Evolutionary conservation across 257 asterid species (phyloP).

Genomic region (Primulina huaijiensis): DNA sequence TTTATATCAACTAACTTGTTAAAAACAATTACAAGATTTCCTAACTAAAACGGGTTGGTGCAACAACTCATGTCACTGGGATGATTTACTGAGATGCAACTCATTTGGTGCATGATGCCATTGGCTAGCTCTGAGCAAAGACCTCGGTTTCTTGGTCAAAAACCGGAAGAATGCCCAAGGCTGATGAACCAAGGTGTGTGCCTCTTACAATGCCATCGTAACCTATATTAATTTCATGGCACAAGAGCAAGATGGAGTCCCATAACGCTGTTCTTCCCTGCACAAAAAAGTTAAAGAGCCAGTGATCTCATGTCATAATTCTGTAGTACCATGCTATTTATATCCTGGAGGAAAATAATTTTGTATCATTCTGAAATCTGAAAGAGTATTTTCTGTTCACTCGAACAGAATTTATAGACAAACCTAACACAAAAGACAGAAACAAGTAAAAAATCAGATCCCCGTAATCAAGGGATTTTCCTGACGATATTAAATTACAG

Average conservation of each 20-base stretch:
- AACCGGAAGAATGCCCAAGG: constrained; percentile 71
- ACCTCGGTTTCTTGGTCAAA: constrained; percentile 57
- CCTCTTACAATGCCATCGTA: constrained; percentile 87
- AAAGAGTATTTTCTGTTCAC: too few relatives aligned
- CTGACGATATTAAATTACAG: too few relatives aligned
- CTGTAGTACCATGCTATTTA: too few relatives aligned
- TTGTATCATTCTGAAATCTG: too few relatives aligned
- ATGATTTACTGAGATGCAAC: constrained; percentile 10
- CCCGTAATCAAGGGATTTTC: too few relatives aligned
- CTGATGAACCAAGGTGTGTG: constrained; percentile 88
- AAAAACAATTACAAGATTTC: neutral
- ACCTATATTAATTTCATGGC: constrained; percentile 62
- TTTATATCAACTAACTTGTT: neutral
- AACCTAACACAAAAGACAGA: neutral
- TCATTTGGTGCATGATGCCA: constrained; percentile 3
- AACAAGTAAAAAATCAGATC: neutral
- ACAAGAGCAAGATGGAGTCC: constrained; percentile 80
- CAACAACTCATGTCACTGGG: neutral
- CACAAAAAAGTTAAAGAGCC: constrained; percentile 7
- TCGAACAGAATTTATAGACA: too few relatives aligned
- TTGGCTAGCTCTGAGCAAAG: neutral
- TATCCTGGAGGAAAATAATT: too few relatives aligned
- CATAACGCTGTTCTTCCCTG: constrained; percentile 98
- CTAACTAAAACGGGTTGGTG: constrained; percentile 11
- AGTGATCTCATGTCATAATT: too few relatives aligned